Base-by-base conservation (phyloP, 2,329 filamentous ascomycete species). In the Pyricularia grisea region DNA sequence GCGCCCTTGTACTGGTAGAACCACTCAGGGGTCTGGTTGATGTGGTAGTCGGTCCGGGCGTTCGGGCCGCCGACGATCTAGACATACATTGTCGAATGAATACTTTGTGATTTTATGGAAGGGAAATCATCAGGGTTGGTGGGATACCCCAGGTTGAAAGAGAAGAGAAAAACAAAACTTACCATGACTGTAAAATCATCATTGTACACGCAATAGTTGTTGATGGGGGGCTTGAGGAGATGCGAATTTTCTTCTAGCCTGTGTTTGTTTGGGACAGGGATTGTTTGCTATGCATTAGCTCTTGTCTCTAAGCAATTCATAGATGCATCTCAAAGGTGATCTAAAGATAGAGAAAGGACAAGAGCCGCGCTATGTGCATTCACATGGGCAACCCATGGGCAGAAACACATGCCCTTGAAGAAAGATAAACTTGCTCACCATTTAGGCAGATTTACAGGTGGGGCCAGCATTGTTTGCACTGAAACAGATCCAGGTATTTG, bases 151-250 rank as follows among this genome's bases (percentile, higher is more conserved):
- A 17, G 33, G 5, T 12, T 12, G 33, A 36, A 31, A 31, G 6
- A 6, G 6, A 31, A 31, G 6, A 31, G 1, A 36, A 36, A 36
- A 17, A 36, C 1, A 1, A 12, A 70, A 73, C 75, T 67, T 75
- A 90, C 89, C 92, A 95, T 95, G 77, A 95, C 91, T 61, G 90
- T 93, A 70, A 94, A 87, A 75, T 87, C 87, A 69, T 91, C 87
- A 77, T 97, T 91, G 82, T 97, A 97, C 75, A 98, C 92, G 81
- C 94, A 97, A 83, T 95, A 96, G 82, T 98, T 98, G 82, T 97
- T 97, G 76, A 98, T 90, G 1, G 95, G 95, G 0, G 95, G 95
- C 78, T 97, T 88, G 70, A 97, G 88, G 71, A 98, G 89, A 78
- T 98, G 94, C 0, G 91, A 90, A 80, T 98, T 98, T 78, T 94